Percentiles rank a stretch among this genome's conserved stretches.
These are phyloP conservation scores for Scedosporium boydii DNA, from an alignment of 2,329 filamentous ascomycete species.

Conservation along the genomic window DNA sequence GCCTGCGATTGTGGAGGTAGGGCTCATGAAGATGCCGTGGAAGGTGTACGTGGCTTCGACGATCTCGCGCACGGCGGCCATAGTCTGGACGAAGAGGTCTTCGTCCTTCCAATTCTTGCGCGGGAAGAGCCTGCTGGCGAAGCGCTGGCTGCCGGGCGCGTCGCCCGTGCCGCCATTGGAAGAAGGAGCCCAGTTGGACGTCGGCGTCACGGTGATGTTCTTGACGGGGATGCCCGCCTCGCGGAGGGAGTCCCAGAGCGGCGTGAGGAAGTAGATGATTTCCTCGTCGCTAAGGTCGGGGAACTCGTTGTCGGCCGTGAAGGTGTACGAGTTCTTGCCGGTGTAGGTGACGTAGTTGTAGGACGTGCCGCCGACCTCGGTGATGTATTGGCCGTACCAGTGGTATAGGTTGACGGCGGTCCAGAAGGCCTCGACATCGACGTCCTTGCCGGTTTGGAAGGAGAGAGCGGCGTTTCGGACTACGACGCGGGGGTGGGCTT, in stretches of 20 bases:
- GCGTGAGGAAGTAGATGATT: conserved; percentile 27
- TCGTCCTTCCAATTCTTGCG: conserved; percentile 16
- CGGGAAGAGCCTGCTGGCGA: conserved; percentile 23
- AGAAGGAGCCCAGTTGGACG: conserved; percentile 8
- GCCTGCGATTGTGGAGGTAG: conserved; percentile 18
- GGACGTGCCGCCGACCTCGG: conserved; percentile 23
- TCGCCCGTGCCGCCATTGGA: conserved; percentile 15
- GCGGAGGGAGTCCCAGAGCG: conserved; percentile 24
- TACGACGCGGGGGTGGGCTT: conserved; percentile 21
- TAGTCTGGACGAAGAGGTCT: conserved; percentile 15
- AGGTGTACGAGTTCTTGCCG: conserved; percentile 14
- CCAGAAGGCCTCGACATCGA: conserved; percentile 17
- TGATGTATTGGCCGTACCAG: conserved; percentile 21
- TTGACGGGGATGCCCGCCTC: conserved; percentile 15
- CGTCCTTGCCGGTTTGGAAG: conserved; percentile 15
- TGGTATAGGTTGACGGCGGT: conserved; percentile 22
- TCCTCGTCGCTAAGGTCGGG: conserved; percentile 18
- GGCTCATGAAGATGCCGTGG: conserved; percentile 22
- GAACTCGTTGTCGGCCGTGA: conserved; percentile 22
- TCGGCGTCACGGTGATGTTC: conserved; percentile 15
- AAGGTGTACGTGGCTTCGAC: conserved; percentile 26
- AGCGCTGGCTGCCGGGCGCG: conserved; percentile 18
- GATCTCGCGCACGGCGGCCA: conserved; percentile 21
- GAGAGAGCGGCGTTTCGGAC: conserved; percentile 22
- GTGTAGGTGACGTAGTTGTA: conserved; percentile 23